Evolutionary conservation across 805 yeast species (phyloP), one percentile per base, ranked within the genome.

Genomic region (Kluyveromyces dobzhanskii): DNA sequence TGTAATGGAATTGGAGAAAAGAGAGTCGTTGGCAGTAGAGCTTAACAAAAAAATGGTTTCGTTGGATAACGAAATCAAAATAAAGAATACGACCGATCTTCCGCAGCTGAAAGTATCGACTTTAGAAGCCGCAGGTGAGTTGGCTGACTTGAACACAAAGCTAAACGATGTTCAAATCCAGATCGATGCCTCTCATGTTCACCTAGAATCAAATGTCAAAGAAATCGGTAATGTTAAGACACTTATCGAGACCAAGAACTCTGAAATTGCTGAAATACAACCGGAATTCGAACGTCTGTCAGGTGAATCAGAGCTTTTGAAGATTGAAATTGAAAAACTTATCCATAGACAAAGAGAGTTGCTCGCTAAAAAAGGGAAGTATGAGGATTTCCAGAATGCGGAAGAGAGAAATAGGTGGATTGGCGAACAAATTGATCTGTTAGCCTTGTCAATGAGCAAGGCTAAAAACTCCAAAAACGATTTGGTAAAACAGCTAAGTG

Each of bases 401-500:
- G 51, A 59, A 2, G 80, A 84, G 42, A 70, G 96, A 45, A 80
- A 86, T 53, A 32, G 43, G 2, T 85, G 94, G 90, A 65, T 88
- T 12, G 52, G 64, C 7, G 37, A 54, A 0, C 80, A 85, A 49
- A 70, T 85, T 16, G 35, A 53, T 0, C 56, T 52, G 4, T 49
- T 72, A 12, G 30, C 50, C 4, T 46, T 53, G 3, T 58, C 64
- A 7, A 49, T 58, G 10, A 38, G 41, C 1, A 53, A 46, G 3
- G 46, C 66, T 0, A 44, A 45, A 7, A 56, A 61, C 18, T 39
- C 62, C 4, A 44, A 50, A 21, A 42, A 42, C 19, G 48, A 53
- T 21, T 41, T 53, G 29, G 33, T 34, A 12, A 28, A 17, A 10
- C 45, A 46, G 30, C 37, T 11, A 10, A 11, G 32, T 10, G 42